Percentiles rank a stretch among this genome's conserved stretches.
phyloP scores from a whole-genome alignment of 352 stramenopile species.

The Pythium coloratum region DNA sequence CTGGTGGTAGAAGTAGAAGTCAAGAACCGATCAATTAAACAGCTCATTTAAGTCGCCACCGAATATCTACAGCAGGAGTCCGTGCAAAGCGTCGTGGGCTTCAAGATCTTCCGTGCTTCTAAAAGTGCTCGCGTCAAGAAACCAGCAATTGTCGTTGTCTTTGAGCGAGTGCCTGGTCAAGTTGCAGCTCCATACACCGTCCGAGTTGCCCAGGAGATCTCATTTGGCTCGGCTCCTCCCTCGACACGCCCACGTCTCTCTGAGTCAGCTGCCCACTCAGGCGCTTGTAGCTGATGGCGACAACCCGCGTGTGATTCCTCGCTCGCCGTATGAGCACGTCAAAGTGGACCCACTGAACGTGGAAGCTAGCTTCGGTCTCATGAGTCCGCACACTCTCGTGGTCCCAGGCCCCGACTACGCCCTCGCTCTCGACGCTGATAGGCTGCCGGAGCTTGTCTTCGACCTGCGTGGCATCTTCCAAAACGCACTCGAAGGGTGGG shows the following conservation, averaged over 20 bases:
- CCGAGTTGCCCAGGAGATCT: neutral
- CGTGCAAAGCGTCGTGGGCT: neutral
- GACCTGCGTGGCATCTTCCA: slow-evolving; percentile 2
- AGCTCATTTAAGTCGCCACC: neutral
- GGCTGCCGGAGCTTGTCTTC: neutral
- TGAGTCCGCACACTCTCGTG: neutral
- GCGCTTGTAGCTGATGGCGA: neutral
- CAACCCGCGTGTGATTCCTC: neutral
- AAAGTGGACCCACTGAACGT: neutral
- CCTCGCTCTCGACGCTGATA: neutral
- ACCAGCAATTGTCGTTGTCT: neutral
- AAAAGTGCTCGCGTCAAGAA: neutral
- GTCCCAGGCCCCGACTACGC: neutral
- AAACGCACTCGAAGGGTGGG: neutral
- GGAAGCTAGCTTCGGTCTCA: neutral
- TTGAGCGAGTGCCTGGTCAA: neutral
- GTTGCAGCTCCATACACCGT: neutral
- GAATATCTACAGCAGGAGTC: neutral
- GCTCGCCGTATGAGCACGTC: neutral
- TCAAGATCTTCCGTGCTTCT: neutral
- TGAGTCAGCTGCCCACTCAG: neutral
- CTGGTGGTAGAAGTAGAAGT: neutral
- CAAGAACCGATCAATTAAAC: neutral
- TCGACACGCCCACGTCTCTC: neutral
- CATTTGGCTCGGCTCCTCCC: neutral